Evolutionary conservation across 176 grass and related monocot species (phyloP).

Genomic region (Oryza australiensis): DNA sequence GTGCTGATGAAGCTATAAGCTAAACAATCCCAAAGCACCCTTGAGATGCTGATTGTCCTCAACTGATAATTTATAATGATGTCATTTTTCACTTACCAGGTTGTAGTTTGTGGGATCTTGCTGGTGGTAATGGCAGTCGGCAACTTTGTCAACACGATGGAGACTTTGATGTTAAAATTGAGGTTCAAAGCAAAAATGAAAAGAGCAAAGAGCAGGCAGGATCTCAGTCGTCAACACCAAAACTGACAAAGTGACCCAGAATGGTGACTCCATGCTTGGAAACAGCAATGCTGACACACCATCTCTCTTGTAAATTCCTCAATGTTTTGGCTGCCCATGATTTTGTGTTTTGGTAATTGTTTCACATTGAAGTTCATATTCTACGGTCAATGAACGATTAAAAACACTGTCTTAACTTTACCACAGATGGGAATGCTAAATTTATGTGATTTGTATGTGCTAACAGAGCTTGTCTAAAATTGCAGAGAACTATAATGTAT

Average conservation of each 20-base stretch:
- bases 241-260: constrained; percentile 20
- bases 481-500: not conserved
- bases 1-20: not conserved
- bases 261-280: not conserved
- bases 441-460: not conserved
- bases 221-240: constrained; percentile 37
- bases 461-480: not conserved
- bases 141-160: constrained; percentile 81
- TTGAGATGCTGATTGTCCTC: not conserved
- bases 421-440: not conserved
- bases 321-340: constrained; percentile 29
- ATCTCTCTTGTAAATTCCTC: constrained; percentile 52
- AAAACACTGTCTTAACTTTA: not conserved
- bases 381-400: not conserved
- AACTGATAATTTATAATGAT: not conserved
- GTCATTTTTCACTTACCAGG: constrained; percentile 34
- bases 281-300: constrained; percentile 26
- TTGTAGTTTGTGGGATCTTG: constrained; percentile 75
- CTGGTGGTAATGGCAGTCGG: constrained; percentile 91
- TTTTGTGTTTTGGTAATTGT: constrained; percentile 23
- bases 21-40: not conserved
- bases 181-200: constrained; percentile 95
- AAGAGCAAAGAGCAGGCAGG: constrained; percentile 59
- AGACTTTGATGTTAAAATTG: constrained; percentile 72
- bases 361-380: not conserved